phyloP scores from a whole-genome alignment of 208 protist genomes.

The Sergeia podlipaevii region DNA sequence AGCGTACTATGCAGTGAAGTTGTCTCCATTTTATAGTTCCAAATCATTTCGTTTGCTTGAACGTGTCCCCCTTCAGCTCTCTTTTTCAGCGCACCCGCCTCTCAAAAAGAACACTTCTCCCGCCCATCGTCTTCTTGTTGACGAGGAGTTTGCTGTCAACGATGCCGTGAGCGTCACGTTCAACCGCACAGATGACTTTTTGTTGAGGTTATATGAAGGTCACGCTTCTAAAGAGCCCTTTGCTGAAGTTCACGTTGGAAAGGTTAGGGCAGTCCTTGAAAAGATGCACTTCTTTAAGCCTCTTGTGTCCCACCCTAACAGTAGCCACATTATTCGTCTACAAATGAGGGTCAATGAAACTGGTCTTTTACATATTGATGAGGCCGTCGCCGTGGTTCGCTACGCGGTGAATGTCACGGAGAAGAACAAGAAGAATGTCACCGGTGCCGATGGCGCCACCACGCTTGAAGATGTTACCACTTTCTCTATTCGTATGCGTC shows the following conservation, averaged over 20 bases:
- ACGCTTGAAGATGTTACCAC: conserved; percentile 10
- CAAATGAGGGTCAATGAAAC: conserved; percentile 66
- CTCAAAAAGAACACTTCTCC: conserved; percentile 17
- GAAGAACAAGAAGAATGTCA: conserved; percentile 23
- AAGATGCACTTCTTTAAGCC: conserved; percentile 33
- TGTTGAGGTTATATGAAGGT: conserved; percentile 42
- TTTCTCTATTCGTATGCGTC: conserved; percentile 37
- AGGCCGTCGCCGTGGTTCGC: conserved; percentile 51
- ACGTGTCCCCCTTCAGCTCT: conserved; percentile 42
- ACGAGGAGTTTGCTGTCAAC: conserved; percentile 28
- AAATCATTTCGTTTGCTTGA: conserved; percentile 72
- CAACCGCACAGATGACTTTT: conserved; percentile 76
- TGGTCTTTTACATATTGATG: conserved; percentile 62
- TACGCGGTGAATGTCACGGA: conserved; percentile 58
- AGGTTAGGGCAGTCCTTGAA: conserved; percentile 45
- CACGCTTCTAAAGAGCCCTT: conserved; percentile 14
- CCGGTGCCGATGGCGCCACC: neutral
- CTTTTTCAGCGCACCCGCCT: conserved; percentile 38
- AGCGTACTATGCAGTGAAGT: conserved; percentile 75
- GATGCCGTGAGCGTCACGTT: conserved; percentile 58
- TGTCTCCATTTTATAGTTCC: conserved; percentile 72
- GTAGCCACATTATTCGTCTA: conserved; percentile 77
- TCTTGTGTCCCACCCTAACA: conserved; percentile 54
- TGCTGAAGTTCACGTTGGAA: conserved; percentile 34
- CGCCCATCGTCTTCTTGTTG: conserved; percentile 19